Evolutionary conservation across 2,329 filamentous ascomycete species (phyloP).

Genomic region (Gaeumannomyces sp.): DNA sequence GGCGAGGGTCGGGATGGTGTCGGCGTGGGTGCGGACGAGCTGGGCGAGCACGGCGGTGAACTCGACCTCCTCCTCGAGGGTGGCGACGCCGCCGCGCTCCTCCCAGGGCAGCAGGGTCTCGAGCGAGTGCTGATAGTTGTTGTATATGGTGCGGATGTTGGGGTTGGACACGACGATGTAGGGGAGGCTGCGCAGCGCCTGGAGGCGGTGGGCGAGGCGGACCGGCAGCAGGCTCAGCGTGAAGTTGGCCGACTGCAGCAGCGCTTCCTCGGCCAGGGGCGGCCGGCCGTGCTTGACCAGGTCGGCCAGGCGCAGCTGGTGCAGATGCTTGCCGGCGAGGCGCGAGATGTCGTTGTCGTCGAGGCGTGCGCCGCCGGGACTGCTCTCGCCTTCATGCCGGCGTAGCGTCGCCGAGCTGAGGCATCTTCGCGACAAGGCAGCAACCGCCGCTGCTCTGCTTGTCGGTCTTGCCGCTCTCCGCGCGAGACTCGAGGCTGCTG

Average conservation of each 20-base stretch:
- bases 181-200: slow-evolving; percentile 85
- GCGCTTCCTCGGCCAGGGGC: slow-evolving; percentile 70
- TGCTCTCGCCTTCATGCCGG: neutral
- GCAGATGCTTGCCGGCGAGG: slow-evolving; percentile 71
- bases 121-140: slow-evolving; percentile 91
- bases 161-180: slow-evolving; percentile 99
- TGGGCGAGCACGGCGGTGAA: slow-evolving; percentile 93
- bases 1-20: slow-evolving; percentile 90
- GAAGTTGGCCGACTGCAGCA: slow-evolving; percentile 91
- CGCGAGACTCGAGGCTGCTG: slow-evolving; percentile 4
- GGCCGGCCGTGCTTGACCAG: slow-evolving; percentile 81
- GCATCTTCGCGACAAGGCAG: neutral
- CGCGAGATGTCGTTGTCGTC: slow-evolving; percentile 71
- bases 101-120: slow-evolving; percentile 84
- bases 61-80: slow-evolving; percentile 76
- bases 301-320: slow-evolving; percentile 78
- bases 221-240: slow-evolving; percentile 87
- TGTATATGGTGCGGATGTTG: slow-evolving; percentile 88
- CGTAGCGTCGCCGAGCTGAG: neutral
- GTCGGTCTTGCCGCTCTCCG: neutral
- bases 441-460: neutral
- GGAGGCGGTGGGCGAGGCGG: slow-evolving; percentile 87
- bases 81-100: slow-evolving; percentile 56
- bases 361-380: slow-evolving; percentile 34
- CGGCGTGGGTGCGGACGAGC: slow-evolving; percentile 88